phyloP scores from a whole-genome alignment of 1,284 basidiomycete species.

The Sanguinoderma infundibulare region DNA sequence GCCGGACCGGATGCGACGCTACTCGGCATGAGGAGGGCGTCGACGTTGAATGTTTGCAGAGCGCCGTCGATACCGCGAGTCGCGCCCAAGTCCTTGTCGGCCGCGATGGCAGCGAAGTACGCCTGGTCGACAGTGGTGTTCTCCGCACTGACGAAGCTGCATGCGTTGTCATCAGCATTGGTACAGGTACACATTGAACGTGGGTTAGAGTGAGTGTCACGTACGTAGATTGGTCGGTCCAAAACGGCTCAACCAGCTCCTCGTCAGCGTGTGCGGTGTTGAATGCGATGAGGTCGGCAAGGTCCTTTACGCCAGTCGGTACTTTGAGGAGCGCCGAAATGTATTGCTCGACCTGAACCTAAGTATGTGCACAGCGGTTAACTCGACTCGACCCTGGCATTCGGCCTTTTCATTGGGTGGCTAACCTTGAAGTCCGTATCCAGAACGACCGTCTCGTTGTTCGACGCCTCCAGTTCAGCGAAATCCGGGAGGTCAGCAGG shows the following conservation, averaged over 20 bases:
- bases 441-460: conserved; percentile 38
- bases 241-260: conserved; percentile 44
- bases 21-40: conserved; percentile 48
- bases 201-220: conserved; percentile 6
- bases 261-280: conserved; percentile 44
- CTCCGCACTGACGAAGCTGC: conserved; percentile 51
- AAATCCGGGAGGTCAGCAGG: conserved; percentile 43
- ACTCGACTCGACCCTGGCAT: too few relatives aligned
- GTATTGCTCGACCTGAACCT: conserved; percentile 41
- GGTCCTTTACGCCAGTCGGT: conserved; percentile 39
- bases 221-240: conserved; percentile 45
- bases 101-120: conserved; percentile 53
- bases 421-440: conserved; percentile 47
- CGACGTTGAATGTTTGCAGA: conserved; percentile 37
- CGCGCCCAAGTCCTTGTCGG: conserved; percentile 54
- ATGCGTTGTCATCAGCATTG: neutral
- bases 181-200: conserved; percentile 21
- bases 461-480: conserved; percentile 34
- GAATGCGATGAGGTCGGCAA: conserved; percentile 48
- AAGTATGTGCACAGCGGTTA: neutral
- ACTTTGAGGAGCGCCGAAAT: conserved; percentile 37
- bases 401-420: conserved; percentile 26
- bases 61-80: conserved; percentile 63
- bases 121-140: conserved; percentile 49
- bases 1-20: conserved; percentile 36